These are phyloP conservation scores for Durio zibethinus DNA, from an alignment of 345 rosid species.

Conservation along the genomic window DNA sequence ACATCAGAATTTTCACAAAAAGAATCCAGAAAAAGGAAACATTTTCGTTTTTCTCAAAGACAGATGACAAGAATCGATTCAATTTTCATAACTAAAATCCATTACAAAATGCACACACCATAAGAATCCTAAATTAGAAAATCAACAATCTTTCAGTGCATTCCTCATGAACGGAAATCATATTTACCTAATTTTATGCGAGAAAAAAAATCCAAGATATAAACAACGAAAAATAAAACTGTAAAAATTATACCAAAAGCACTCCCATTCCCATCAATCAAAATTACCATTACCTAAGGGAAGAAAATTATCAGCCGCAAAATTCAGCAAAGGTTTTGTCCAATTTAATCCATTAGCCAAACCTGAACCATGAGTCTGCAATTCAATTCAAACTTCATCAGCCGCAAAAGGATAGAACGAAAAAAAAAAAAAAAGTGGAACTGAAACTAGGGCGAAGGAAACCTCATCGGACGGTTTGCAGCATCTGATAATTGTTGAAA, in stretches of 20 bases:
- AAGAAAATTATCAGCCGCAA: conserved; percentile 65
- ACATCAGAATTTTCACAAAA: not conserved
- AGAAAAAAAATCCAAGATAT: no score
- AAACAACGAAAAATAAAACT: not conserved
- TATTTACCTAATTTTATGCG: not conserved
- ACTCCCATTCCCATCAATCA: not conserved
- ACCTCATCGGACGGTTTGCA: conserved; percentile 47
- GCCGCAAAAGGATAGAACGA: not conserved
- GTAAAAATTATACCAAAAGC: not conserved
- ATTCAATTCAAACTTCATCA: conserved; percentile 6
- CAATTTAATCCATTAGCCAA: conserved; percentile 28
- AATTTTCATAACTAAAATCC: not conserved
- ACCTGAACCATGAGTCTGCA: conserved; percentile 37
- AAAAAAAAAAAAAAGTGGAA: not conserved
- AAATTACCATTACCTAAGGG: conserved; percentile 53
- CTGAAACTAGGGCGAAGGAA: not conserved
- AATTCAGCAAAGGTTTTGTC: conserved; percentile 43
- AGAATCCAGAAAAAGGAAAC: not conserved
- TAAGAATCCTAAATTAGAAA: not conserved
- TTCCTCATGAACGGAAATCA: not conserved
- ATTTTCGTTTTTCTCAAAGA: not conserved
- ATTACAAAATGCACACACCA: not conserved
- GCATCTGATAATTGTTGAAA: conserved; percentile 40
- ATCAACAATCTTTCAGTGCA: not conserved
- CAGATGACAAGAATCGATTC: not conserved